These are phyloP conservation scores for Sporormia fimetaria DNA, from an alignment of 495 filamentous ascomycete genomes.

Conservation along the genomic window DNA sequence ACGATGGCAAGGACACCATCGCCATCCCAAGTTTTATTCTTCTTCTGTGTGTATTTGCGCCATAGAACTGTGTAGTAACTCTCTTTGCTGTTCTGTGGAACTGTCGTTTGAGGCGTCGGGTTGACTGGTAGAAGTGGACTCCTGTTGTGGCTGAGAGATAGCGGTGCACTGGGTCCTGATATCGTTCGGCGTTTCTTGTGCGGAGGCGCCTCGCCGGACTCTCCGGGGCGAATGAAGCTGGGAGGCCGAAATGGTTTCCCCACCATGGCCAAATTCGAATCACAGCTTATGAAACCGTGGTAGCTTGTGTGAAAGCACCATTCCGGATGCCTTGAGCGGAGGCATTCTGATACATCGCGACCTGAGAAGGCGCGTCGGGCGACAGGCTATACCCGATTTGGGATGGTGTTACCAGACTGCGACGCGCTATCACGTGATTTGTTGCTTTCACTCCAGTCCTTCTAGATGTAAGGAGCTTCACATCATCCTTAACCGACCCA, in stretches of 20 bases:
- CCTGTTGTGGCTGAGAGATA: constrained; percentile 13
- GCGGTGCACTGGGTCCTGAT: constrained; percentile 5
- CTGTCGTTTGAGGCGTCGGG: constrained; percentile 12
- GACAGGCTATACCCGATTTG: too few species aligned
- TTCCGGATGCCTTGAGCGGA: too few species aligned
- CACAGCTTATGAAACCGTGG: too few species aligned
- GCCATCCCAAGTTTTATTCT: constrained; percentile 83
- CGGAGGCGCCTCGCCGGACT: constrained; percentile 15
- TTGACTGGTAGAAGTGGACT: constrained; percentile 40
- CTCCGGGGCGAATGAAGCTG: constrained; percentile 12
- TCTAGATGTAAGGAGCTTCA: too few species aligned
- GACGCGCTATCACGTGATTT: too few species aligned
- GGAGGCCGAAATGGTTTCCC: constrained; percentile 22
- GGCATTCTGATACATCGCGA: too few species aligned
- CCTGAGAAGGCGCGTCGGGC: too few species aligned
- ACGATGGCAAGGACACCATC: constrained; percentile 55
- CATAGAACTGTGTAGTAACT: constrained; percentile 59
- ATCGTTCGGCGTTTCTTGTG: constrained; percentile 31
- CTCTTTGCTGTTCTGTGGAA: constrained; percentile 24
- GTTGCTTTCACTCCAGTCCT: too few species aligned
- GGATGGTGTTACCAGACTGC: too few species aligned
- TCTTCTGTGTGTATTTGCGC: constrained; percentile 66
- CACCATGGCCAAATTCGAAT: too few species aligned
- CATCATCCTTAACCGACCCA: too few species aligned
- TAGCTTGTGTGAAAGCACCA: too few species aligned